Percentiles rank a stretch among this genome's conserved stretches.
These are phyloP conservation scores for Salvia miltiorrhiza DNA, from an alignment of 257 asterid genomes.

Conservation along the genomic window DNA sequence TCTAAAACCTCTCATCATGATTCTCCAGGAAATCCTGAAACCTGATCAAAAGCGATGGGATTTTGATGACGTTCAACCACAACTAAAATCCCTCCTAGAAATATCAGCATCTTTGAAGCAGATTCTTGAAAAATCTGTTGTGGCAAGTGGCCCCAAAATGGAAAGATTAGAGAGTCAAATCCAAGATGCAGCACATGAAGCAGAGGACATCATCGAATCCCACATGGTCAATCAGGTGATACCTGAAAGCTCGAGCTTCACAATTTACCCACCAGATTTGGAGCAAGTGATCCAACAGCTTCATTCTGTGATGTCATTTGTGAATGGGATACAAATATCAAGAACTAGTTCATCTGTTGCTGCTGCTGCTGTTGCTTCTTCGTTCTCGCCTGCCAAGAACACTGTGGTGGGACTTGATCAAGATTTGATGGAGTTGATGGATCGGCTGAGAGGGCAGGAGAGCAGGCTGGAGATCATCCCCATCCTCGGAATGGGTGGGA, in stretches of 20 bases:
- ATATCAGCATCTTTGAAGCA: neutral
- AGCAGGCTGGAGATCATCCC: neutral
- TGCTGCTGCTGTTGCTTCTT: neutral
- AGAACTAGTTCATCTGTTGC: neutral
- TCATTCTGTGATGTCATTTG: neutral
- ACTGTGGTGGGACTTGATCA: constrained; percentile 2
- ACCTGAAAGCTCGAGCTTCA: neutral
- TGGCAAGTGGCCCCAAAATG: neutral
- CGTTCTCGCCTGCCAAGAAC: neutral
- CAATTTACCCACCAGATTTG: neutral
- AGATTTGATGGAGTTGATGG: neutral
- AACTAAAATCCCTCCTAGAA: neutral
- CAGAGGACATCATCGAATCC: constrained; percentile 17
- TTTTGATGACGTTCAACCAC: neutral
- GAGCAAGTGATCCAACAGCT: neutral
- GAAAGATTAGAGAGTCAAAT: constrained; percentile 13
- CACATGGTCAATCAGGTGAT: neutral
- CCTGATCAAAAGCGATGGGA: neutral
- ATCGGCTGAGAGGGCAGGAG: neutral
- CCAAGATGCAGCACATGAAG: constrained; percentile 10
- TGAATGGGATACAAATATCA: neutral
- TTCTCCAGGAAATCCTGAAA: neutral
- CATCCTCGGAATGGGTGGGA: constrained; percentile 16
- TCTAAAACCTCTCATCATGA: constrained; percentile 9
- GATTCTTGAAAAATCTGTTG: neutral